Base-by-base conservation (phyloP, 306 rosid genomes). In the Dalbergia oliveri region DNA sequence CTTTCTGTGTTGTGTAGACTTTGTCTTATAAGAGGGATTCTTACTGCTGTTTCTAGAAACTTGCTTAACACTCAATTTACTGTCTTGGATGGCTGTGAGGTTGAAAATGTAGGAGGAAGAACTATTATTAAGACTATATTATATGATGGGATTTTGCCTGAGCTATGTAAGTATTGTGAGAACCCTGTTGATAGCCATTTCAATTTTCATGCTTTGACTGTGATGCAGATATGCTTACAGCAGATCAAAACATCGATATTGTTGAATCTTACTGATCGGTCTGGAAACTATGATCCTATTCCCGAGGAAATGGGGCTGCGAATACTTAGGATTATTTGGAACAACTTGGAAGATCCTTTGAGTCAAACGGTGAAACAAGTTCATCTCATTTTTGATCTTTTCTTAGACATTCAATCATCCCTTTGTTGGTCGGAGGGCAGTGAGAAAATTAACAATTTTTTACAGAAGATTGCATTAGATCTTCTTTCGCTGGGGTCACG, bases 341-440 rank as follows among this genome's bases (percentile, higher is more conserved):
- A 92, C 79, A 95, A 95, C 87, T 85, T 95, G 84, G 99, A 95
- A 75, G 98, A 95, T 82, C 96, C 98, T 71, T 85, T 95, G 78
- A 95, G 94, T 88, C 99, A 95, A 82, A 95, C 99, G 3, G 99
- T 95, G 85, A 95, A 88, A 60, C 99, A 95, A 83, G 97, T 91
- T 79, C 99, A 93, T 86, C 92, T 91, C 37, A 86, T 93, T 81
- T 95, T 95, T 69, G 92, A 95, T 86, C 97, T 95, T 66, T 91
- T 90, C 82, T 66, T 95, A 70, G 99, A 95, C 84, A 93, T 95
- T 86, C 97, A 92, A 53, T 90, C 96, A 18, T 86, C 94, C 14
- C 89, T 95, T 75, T 69, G 78, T 67, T 87, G 92, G 93, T 89
- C 97, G 0, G 97, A 88, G 74, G 90, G 92, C 6, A 87, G 91